A percentile compares a stretch with the other conserved stretches of the same genome.
phyloP scores from a whole-genome alignment of 1,139 yeast genomes.

The Yamadazyma friedrichii region DNA sequence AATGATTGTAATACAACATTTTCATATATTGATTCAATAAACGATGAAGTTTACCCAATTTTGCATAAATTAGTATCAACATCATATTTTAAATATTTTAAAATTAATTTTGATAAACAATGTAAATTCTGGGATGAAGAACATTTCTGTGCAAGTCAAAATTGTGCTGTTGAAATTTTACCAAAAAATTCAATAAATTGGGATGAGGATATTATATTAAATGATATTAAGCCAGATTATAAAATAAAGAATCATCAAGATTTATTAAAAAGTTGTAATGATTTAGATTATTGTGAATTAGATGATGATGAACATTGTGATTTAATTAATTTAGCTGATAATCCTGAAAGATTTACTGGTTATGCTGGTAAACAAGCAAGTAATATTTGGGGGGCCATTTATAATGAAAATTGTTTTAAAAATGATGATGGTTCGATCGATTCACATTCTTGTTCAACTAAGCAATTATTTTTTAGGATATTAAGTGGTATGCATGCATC shows the following conservation, averaged over 20 bases:
- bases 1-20: constrained; percentile 50
- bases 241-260: constrained; percentile 49
- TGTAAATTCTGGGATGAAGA: constrained; percentile 89
- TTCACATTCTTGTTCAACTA: constrained; percentile 61
- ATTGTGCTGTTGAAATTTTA: constrained; percentile 86
- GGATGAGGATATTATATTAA: constrained; percentile 63
- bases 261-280: constrained; percentile 22
- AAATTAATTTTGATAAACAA: constrained; percentile 78
- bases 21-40: constrained; percentile 41
- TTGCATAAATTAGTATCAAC: constrained; percentile 58
- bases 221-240: constrained; percentile 57
- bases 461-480: constrained; percentile 81
- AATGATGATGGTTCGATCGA: constrained; percentile 37
- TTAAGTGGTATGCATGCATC: constrained; percentile 96
- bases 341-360: constrained; percentile 96
- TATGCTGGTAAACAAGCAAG: constrained; percentile 91
- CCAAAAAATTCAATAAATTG: constrained; percentile 50
- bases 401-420: constrained; percentile 81
- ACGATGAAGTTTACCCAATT: constrained; percentile 42
- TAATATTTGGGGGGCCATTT: constrained; percentile 91
- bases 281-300: constrained; percentile 57
- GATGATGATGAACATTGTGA: constrained; percentile 68
- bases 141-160: constrained; percentile 86
- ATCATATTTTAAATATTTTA: constrained; percentile 82
- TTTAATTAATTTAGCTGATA: constrained; percentile 79